Evolutionary conservation across 495 filamentous ascomycete species (phyloP).

Genomic region (Penicillium taxi): DNA sequence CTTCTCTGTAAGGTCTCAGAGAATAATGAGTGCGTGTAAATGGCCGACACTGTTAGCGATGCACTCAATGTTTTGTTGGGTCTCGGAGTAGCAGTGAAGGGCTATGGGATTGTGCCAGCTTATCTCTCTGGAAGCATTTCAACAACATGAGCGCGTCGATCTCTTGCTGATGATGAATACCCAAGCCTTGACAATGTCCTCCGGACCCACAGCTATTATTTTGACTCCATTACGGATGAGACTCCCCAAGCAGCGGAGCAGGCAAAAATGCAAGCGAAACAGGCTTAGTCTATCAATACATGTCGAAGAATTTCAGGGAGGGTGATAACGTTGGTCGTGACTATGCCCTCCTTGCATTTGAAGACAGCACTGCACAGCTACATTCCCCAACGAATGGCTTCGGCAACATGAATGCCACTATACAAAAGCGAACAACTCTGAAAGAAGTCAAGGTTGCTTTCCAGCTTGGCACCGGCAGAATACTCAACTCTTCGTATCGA

Average conservation of each 20-base stretch:
- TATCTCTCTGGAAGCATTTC: too few relatives aligned
- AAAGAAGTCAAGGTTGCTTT: background rate
- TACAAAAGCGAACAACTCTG: background rate
- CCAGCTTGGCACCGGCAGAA: background rate
- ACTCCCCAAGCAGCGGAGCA: background rate
- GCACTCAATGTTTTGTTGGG: background rate
- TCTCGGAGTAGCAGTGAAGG: background rate
- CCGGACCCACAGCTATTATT: background rate
- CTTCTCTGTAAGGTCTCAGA: background rate
- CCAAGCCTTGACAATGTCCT: background rate
- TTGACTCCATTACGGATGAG: background rate
- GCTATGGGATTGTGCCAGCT: background rate
- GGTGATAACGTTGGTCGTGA: background rate
- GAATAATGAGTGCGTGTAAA: background rate
- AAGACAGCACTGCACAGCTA: background rate
- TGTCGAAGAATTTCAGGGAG: background rate
- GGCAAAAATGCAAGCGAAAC: background rate
- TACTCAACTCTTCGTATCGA: background rate
- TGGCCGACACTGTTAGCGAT: background rate
- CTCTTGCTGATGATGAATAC: background rate
- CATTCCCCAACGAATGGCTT: background rate
- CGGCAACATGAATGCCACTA: background rate
- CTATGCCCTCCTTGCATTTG: background rate
- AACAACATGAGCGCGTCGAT: background rate
- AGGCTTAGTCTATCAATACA: background rate